phyloP scores from a whole-genome alignment of 1,284 basidiomycete genomes.

The Microbotryomycetes sp. region DNA sequence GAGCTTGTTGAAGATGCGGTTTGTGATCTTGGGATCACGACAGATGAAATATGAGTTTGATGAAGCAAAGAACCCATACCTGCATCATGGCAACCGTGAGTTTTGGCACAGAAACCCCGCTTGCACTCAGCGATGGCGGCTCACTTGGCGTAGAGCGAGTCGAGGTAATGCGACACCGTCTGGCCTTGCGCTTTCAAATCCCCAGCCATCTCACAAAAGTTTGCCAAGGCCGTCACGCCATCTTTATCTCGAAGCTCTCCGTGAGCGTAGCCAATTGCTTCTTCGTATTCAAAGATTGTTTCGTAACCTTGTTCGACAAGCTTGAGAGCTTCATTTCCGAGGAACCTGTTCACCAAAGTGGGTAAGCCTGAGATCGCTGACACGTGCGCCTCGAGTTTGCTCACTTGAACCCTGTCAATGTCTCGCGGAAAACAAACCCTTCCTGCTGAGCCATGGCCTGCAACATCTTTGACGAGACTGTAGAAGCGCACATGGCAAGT shows the following conservation, averaged over 20 bases:
- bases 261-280: constrained; percentile 79
- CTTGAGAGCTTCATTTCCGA: constrained; percentile 67
- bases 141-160: constrained; percentile 60
- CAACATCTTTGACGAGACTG: constrained; percentile 81
- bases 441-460: constrained; percentile 64
- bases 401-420: constrained; percentile 59
- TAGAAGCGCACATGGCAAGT: constrained; percentile 74
- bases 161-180: constrained; percentile 54
- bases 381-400: neutral
- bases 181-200: constrained; percentile 51
- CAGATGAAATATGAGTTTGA: constrained; percentile 76
- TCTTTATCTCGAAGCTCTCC: constrained; percentile 76
- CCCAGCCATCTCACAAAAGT: constrained; percentile 61
- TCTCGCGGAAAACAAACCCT: constrained; percentile 73
- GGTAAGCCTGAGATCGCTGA: too few relatives aligned
- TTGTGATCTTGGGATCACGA: constrained; percentile 55
- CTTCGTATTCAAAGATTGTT: constrained; percentile 76
- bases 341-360: constrained; percentile 31
- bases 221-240: constrained; percentile 55
- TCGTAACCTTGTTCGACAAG: constrained; percentile 60
- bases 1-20: constrained; percentile 59
- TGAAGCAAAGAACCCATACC: constrained; percentile 43
- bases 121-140: constrained; percentile 26
- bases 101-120: too few relatives aligned
- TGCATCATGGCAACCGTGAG: neutral